Base-by-base conservation (phyloP, 129 eudicot species). In the Kitagawia praeruptora region DNA sequence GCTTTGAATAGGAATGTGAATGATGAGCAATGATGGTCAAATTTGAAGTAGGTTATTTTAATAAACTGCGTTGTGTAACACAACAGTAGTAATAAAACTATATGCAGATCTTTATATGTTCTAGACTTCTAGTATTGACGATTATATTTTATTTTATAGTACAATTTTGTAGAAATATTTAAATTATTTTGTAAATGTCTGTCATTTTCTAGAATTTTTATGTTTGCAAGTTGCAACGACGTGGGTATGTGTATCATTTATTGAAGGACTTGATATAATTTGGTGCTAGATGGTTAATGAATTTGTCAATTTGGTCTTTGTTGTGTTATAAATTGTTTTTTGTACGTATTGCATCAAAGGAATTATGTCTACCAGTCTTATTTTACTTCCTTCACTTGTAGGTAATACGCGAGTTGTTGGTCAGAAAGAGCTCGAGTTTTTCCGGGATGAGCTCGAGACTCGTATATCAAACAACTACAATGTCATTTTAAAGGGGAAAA, bases 401-500 rank as follows among this genome's bases (percentile, higher is more conserved):
- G 77, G 77, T 45, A 74, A 74, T 44, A 74, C 77, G 4, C 76
- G 76, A 9, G 76, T 72, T 42, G 76, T 72, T 72, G 47, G 47
- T 72, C 76, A 72, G 76, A 72, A 72, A 42, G 76, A 72, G 38
- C 76, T 72, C n/a, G 76, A 72, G 34, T 8, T 45, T 45, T 44
- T 74, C 21, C 40, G 56, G 23, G 39, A 27, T 4, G 56, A 45
- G 56, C 93, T 96, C 42, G 80, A 80, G 70, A 86, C 25, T 78
- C 93, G 92, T 34, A 63, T 90, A 27, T 90, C 98, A 3, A 90
- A 85, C 80, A 92, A 84, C 76, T 92, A 90, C 77, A 86, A 87
- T 86, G 95, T 92, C 21, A 84, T 96, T 63, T 46, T 96, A 88
- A 92, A 92, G 85, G 98, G 87, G 80, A 96, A 91, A 64, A 96